A percentile compares a stretch with the other conserved stretches of the same genome.
Evolutionary conservation across 116 monocot species (phyloP).

Genomic region (Iris pallida): DNA sequence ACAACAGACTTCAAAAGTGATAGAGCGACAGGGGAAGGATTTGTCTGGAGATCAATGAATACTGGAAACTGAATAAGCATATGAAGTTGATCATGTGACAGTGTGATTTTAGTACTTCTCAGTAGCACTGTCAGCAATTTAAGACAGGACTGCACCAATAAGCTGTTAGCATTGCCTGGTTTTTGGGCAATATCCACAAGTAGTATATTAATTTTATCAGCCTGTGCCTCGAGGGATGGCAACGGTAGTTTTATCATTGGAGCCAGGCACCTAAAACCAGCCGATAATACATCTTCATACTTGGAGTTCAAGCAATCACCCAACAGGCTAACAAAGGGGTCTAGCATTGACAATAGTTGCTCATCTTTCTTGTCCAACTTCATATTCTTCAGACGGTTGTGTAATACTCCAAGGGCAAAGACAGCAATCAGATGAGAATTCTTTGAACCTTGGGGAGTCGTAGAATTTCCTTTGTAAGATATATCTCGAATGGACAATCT

Average conservation of each 20-base stretch:
- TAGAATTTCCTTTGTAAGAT: conserved; percentile 10
- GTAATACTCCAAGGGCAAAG: conserved; percentile 77
- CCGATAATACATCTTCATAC: too few species aligned
- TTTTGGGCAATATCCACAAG: conserved; percentile 76
- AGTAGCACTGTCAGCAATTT: conserved; percentile 68
- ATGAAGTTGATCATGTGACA: conserved; percentile 69
- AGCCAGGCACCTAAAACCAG: too few species aligned
- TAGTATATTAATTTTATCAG: too few species aligned
- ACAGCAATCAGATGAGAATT: conserved; percentile 60
- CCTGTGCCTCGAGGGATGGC: too few species aligned
- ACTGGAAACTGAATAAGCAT: too few species aligned
- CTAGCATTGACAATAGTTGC: conserved; percentile 63
- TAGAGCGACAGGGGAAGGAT: too few species aligned
- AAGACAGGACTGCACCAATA: conserved; percentile 65
- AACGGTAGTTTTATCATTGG: too few species aligned
- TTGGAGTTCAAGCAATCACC: too few species aligned
- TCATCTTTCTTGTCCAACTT: conserved; percentile 62
- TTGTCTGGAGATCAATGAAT: too few species aligned
- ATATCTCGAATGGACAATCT: too few species aligned
- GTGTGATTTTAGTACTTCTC: conserved; percentile 47
- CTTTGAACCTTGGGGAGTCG: conserved; percentile 10
- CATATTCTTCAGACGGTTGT: conserved; percentile 69
- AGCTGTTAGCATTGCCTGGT: conserved; percentile 42
- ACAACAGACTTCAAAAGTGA: too few species aligned
- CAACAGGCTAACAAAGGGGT: too few species aligned